Percentiles rank a stretch among this genome's conserved stretches.
Evolutionary conservation across 2,329 filamentous ascomycete genomes (phyloP).

Genomic region (Ilyonectria sp.): DNA sequence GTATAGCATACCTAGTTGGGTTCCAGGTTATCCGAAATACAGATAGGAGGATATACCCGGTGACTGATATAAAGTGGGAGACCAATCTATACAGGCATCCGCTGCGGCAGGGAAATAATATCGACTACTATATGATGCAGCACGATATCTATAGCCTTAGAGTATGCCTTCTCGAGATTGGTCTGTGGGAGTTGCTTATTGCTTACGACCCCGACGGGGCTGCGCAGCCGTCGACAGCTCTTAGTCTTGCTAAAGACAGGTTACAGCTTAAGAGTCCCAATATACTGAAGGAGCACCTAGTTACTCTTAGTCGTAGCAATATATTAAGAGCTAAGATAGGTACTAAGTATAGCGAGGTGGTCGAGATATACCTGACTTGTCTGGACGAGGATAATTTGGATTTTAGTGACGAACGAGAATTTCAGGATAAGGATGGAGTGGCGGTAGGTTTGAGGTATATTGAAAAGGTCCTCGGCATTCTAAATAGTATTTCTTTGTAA

Average conservation of each 20-base stretch:
- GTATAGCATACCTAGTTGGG: not conserved
- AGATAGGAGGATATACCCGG: not conserved
- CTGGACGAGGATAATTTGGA: slow-evolving; percentile 49
- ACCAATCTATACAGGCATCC: slow-evolving; percentile 67
- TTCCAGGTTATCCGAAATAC: not conserved
- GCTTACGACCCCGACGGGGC: slow-evolving; percentile 29
- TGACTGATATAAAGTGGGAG: slow-evolving; percentile 33
- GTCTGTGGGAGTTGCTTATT: slow-evolving; percentile 60
- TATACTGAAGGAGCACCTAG: slow-evolving; percentile 26
- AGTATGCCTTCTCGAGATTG: slow-evolving; percentile 68
- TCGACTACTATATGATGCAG: slow-evolving; percentile 62
- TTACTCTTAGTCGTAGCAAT: slow-evolving; percentile 23
- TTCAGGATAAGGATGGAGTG: slow-evolving; percentile 30
- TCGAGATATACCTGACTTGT: slow-evolving; percentile 53
- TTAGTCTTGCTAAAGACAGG: no score
- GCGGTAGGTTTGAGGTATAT: slow-evolving; percentile 25
- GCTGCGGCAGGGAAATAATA: slow-evolving; percentile 58
- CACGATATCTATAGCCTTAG: slow-evolving; percentile 72
- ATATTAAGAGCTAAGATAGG: slow-evolving; percentile 48
- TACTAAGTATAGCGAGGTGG: slow-evolving; percentile 48
- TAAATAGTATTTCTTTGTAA: not conserved
- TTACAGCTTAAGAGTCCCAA: not conserved
- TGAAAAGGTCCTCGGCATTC: slow-evolving; percentile 7
- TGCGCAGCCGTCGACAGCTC: not conserved
- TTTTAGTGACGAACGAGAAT: slow-evolving; percentile 46